Evolutionary conservation across 441 rosid species (phyloP), one percentile per base, ranked within the genome.

Genomic region (Flueggea neowawraea): DNA sequence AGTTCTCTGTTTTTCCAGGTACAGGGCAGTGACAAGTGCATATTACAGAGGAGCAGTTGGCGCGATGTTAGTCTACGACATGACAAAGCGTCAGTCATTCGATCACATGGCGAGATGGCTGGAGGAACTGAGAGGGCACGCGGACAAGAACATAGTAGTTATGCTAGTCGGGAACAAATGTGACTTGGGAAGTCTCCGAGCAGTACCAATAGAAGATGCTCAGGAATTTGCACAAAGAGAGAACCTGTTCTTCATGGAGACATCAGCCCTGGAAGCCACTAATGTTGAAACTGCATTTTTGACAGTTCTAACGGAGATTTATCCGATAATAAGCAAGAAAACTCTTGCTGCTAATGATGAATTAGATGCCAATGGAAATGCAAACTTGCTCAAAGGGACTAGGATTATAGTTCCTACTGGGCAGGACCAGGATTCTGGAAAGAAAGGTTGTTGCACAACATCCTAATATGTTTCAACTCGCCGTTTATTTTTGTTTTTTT

Each of bases 81-180:
- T 83, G 75, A 73, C 69, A 16, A 68, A 84, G 77, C 64, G 78
- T 17, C 78, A 68, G 52, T 80, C 78, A 31, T 83, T 83, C 10
- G 82, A 83, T 12, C 72, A 80, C 58, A 72, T 81, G 64, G 69
- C 78, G 45, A 78, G 84, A 9, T 81, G 88, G 88, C 80, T 83
- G 5, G 82, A 83, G 33, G 86, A 83, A 64, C 78, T 83, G 48
- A 67, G 74, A 47, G 62, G 70, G 69, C 80, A 77, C 72, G 84
- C 76, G 16, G 90, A 88, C 63, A 87, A 89, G 12, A 67, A 82
- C 1, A 78, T 86, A 48, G 88, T 90, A 4, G 80, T 81, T 56
- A 93, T 90, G 97, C 84, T 90, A 62, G 92, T 90, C 5, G 98
- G 95, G 55, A 93, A 93, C 86, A 93, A 93, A 69, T 80, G 92